Evolutionary conservation across 805 yeast genomes (phyloP), one percentile per base, ranked within the genome.

Genomic region (Cyberlindnera nakhonratchasimensis): DNA sequence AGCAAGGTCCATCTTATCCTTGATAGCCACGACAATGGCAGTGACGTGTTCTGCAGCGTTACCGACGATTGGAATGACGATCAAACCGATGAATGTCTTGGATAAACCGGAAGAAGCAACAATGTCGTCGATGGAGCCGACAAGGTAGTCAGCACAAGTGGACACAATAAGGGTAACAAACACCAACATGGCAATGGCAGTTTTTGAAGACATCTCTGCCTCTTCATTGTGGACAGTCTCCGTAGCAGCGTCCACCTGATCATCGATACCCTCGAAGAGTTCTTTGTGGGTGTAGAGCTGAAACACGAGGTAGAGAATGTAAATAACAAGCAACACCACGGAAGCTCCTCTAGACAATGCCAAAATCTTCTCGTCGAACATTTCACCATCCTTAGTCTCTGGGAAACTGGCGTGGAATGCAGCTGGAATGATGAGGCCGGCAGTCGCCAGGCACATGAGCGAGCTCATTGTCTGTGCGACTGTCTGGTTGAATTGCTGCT

Each of bases 31-130:
- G 48, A 88, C 76, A 28, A 93, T 84, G 3, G 98, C 96, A 16
- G 99, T 93, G 39, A 88, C 98, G 64, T 93, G 99, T 65, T 93
- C 99, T 11, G 98, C 98, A 3, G 99, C 99, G 58, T 93, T 93
- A 43, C 98, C 99, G 21, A 93, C 98, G 49, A 93, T 91, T 30
- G 99, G 99, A 48, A 93, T 83, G 34, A 93, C 79, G 53, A 93
- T 83, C 52, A 93, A 72, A 62, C 98, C 98, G 57, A 93, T 88
- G 57, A 93, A 93, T 0, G 98, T 89, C 74, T 91, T 90, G 33
- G 96, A 86, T 41, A 93, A 71, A 4, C 96, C 96, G 3, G 95
- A 79, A 23, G 79, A 67, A 45, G 71, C 86, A 28, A 93, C 98
- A 50, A 91, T 79, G 43, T 77, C 84, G 65, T 93, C 98, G 56